Conservation (phyloP, 257 asterid genomes). For the Jacaranda mimosifolia region DNA sequence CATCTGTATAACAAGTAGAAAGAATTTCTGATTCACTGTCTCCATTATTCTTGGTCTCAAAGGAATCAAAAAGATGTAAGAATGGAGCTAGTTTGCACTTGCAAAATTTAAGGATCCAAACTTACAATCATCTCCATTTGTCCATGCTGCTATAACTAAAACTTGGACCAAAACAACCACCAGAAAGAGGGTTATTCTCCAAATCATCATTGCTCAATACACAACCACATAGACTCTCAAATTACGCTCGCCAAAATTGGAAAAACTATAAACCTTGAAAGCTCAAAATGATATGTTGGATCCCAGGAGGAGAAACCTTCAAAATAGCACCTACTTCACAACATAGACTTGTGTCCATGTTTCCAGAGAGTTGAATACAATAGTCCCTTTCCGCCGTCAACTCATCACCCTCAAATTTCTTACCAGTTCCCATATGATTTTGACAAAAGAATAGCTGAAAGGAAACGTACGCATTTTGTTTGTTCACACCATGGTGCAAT, state of each 20-base stretch:
- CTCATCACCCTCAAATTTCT: constrained; percentile 18
- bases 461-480: constrained; percentile 30
- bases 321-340: constrained; percentile 10
- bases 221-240: constrained; percentile 21
- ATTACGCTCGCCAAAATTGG: not conserved
- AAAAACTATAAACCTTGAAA: constrained; percentile 2
- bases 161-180: constrained; percentile 50
- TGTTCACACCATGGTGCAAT: constrained; percentile 30
- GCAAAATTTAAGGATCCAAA: not conserved
- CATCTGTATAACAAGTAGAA: constrained; percentile 52
- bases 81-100: too few species aligned
- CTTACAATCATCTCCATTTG: constrained; percentile 63
- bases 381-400: constrained; percentile 9
- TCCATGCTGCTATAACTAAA: constrained; percentile 49
- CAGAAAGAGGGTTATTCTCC: constrained; percentile 45
- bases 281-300: not conserved
- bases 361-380: constrained; percentile 20
- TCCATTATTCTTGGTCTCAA: too few species aligned
- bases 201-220: constrained; percentile 42
- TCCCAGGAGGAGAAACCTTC: constrained; percentile 5
- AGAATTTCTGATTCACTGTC: not conserved
- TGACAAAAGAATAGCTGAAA: constrained; percentile 8
- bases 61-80: too few species aligned
- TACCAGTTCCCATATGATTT: constrained; percentile 24
- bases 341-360: constrained; percentile 14